Percentiles rank a stretch among this genome's conserved stretches.
Evolutionary conservation across 768 basidiomycete genomes (phyloP).

Genomic region (Termitomyces eurrhizus): DNA sequence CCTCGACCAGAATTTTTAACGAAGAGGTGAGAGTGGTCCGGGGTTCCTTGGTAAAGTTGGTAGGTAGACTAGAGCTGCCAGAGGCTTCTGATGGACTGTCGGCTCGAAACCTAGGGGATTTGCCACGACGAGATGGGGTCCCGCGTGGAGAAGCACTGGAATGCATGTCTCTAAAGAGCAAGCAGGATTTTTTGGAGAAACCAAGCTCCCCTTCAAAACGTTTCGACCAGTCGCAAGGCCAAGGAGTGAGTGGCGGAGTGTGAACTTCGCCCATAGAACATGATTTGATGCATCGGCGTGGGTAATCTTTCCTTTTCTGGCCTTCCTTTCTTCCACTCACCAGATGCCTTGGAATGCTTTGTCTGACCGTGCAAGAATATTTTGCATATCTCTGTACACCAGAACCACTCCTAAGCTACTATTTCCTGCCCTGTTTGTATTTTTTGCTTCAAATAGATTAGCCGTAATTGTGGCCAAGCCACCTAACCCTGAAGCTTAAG

Average conservation of each 20-base stretch:
- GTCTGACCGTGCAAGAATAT: not conserved
- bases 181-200: conserved; percentile 30
- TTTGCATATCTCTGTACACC: not conserved
- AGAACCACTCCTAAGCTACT: not conserved
- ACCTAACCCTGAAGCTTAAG: conserved; percentile 13
- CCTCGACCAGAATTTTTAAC: conserved; percentile 75
- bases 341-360: conserved; percentile 17
- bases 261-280: conserved; percentile 36
- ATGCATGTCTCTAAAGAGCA: conserved; percentile 34
- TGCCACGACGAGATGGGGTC: conserved; percentile 59
- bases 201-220: conserved; percentile 32
- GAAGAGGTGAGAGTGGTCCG: conserved; percentile 58
- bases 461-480: not conserved
- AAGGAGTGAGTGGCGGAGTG: conserved; percentile 45
- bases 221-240: conserved; percentile 37
- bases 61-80: conserved; percentile 37
- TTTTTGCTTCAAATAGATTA: conserved; percentile 5
- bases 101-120: conserved; percentile 53
- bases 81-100: conserved; percentile 41
- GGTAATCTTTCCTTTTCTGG: conserved; percentile 35
- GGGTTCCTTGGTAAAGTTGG: conserved; percentile 49
- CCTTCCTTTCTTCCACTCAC: conserved; percentile 14
- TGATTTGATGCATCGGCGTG: conserved; percentile 45
- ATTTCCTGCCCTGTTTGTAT: not conserved
- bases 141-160: conserved; percentile 49